A percentile compares a stretch with the other conserved stretches of the same genome.
Conservation (phyloP, 2,329 filamentous ascomycete species). For the Xylariaceae sp. region DNA sequence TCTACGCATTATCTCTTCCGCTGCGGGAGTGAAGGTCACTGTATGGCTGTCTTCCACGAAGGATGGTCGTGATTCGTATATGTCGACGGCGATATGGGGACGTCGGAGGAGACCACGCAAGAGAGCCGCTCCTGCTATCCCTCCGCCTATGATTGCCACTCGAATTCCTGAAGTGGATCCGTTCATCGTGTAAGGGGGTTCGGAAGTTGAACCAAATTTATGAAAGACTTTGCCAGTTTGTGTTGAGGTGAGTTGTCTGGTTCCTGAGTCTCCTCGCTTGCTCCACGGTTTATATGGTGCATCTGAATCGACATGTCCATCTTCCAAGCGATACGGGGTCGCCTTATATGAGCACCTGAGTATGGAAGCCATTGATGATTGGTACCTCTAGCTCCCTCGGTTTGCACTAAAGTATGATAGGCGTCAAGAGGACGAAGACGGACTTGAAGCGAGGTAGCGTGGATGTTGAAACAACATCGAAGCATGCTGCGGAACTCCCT, state of each 20-base stretch:
- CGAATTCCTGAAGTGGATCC: slow-evolving; percentile 24
- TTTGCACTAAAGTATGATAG: background rate
- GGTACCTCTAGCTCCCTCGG: background rate
- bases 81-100: slow-evolving; percentile 28
- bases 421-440: background rate
- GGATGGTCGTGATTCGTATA: slow-evolving; percentile 27
- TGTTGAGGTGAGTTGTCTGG: background rate
- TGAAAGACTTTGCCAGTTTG: background rate
- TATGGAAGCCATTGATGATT: background rate
- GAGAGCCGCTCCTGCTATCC: slow-evolving; percentile 24
- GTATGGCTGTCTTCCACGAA: slow-evolving; percentile 27
- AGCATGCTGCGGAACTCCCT: background rate
- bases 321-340: background rate
- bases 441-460: background rate
- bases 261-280: background rate
- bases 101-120: slow-evolving; percentile 28
- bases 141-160: slow-evolving; percentile 31
- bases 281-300: background rate
- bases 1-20: slow-evolving; percentile 22
- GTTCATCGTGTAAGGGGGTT: slow-evolving; percentile 16
- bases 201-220: background rate
- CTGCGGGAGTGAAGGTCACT: slow-evolving; percentile 19
- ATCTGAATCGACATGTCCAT: background rate
- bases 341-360: background rate
- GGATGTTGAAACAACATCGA: background rate